A percentile compares a stretch with the other conserved stretches of the same genome.
Evolutionary conservation across 2,329 filamentous ascomycete genomes (phyloP).

Genomic region (Mycocentrospora acerina): DNA sequence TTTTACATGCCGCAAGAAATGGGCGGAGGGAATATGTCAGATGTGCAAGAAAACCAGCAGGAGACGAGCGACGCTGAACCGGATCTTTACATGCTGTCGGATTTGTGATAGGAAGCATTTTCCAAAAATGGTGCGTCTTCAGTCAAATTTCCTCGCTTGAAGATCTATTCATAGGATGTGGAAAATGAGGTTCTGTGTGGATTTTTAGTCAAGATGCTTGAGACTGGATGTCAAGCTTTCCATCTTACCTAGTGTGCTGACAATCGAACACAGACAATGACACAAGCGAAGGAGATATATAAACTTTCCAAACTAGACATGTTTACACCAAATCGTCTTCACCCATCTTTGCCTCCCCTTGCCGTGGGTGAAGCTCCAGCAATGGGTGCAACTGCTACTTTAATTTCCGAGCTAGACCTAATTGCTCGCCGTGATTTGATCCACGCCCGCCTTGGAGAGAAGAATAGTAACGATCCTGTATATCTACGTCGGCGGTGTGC

Average conservation of each 20-base stretch:
- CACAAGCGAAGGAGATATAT: constrained; percentile 19
- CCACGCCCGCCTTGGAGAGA: constrained; percentile 11
- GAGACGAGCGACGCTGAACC: constrained; percentile 26
- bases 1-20: constrained; percentile 24
- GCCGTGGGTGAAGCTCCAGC: constrained; percentile 16
- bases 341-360: constrained; percentile 26
- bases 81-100: constrained; percentile 24
- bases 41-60: constrained; percentile 28
- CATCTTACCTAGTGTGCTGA: too few species aligned
- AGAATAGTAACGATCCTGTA: background rate
- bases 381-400: constrained; percentile 21
- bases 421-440: constrained; percentile 21
- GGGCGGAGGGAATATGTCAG: constrained; percentile 28
- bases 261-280: constrained; percentile 39
- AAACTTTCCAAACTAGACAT: constrained; percentile 34
- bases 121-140: constrained; percentile 29
- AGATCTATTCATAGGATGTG: background rate
- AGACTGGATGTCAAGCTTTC: too few species aligned
- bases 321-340: constrained; percentile 32
- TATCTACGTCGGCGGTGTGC: constrained; percentile 15
- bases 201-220: too few species aligned
- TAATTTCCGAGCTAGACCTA: constrained; percentile 29
- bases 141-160: too few species aligned
- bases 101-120: constrained; percentile 27
- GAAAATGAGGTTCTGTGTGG: too few species aligned